Percentiles rank a stretch among this genome's conserved stretches.
Conservation (phyloP, 2,329 filamentous ascomycete genomes). For the Colletotrichum liriopes region DNA sequence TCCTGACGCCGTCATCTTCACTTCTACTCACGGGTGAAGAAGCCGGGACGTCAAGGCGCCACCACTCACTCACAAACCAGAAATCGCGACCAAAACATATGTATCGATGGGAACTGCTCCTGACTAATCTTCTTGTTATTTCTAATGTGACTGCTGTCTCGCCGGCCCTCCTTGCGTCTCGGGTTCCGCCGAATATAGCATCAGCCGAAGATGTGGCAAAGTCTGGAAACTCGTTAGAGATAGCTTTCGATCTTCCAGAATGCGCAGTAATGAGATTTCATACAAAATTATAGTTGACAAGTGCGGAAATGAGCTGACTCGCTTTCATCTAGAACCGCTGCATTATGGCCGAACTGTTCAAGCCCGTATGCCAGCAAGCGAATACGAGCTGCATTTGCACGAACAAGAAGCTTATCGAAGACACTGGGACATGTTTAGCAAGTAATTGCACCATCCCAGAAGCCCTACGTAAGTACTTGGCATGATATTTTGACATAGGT, state of each 20-base stretch:
- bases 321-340: background rate
- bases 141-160: background rate
- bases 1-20: background rate
- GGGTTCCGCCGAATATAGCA: background rate
- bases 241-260: background rate
- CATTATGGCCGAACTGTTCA: background rate
- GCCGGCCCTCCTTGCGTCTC: background rate
- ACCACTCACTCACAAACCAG: background rate
- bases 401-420: background rate
- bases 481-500: background rate
- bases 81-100: background rate
- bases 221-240: background rate
- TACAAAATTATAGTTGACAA: background rate
- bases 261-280: background rate
- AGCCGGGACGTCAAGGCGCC: background rate
- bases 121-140: background rate
- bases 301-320: background rate
- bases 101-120: background rate
- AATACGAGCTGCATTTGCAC: background rate
- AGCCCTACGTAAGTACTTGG: background rate
- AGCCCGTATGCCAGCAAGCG: background rate
- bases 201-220: background rate
- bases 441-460: conserved; percentile 3
- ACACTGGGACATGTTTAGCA: background rate
- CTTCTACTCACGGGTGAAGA: background rate